Base-by-base conservation (phyloP, 2,329 filamentous ascomycete species). In the Penicillium sp. region DNA sequence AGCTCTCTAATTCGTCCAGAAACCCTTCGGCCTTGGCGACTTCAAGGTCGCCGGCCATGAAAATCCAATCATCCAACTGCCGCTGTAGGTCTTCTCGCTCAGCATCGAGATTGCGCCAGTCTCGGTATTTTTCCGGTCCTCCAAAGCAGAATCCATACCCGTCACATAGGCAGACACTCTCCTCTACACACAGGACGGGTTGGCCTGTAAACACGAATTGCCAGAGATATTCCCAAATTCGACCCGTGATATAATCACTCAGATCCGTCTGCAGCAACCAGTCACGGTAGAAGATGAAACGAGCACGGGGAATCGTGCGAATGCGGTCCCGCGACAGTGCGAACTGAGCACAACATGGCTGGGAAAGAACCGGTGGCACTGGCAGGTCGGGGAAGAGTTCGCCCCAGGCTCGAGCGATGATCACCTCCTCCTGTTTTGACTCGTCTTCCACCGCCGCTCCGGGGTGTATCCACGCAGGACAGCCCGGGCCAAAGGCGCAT, bases 281-380 rank as follows among this genome's bases (percentile, higher is more conserved):
- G 56, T 82, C 76, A 26, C 81, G 74, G 56, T 81, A 78, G 58
- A 73, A 77, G 18, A 79, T 67, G 58, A 79, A 84, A 39, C 76
- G 73, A 25, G 73, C 69, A 44, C 73, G 70, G 1, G 79, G 78
- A 32, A 78, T 74, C 1, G 73, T 68, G 8, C 69, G 75, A 45
- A 84, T 80, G 3, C 79, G 73, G 37, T 82, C 78, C 3, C 75
- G 67, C 5, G 76, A 79, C 3, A 84, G 65, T 7, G 81, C 82
- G 57, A 85, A 84, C 55, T 85, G 82, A 2, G 78, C 79, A 58
- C 82, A 84, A 61, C 81, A 84, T 3, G 81, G 77, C 54, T 83
- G 80, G 1, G 79, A 75, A 0, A 84, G 71, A 0, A 81, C 74
- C 12, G 66, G 55, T 2, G 73, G 74, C 9, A 76, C 64, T 2